Conservation (phyloP, 2,329 filamentous ascomycete genomes). For the Alternaria sp. region DNA sequence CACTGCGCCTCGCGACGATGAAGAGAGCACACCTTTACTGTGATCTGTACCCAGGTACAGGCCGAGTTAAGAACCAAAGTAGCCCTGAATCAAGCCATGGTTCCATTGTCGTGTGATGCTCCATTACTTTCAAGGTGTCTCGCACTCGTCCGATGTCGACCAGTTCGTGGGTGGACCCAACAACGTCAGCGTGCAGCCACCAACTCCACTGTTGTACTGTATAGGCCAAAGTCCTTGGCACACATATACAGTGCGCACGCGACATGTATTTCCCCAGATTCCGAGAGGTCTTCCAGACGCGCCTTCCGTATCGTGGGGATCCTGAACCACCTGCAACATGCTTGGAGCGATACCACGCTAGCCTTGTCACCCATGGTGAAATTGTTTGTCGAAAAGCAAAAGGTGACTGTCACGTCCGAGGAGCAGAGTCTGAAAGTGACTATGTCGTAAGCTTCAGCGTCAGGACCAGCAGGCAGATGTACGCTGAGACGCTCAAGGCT, state of each 20-base stretch:
- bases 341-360: background rate
- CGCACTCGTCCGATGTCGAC: background rate
- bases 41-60: background rate
- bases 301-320: background rate
- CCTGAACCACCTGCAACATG: background rate
- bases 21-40: background rate
- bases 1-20: background rate
- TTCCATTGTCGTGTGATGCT: background rate
- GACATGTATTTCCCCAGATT: slow-evolving; percentile 14
- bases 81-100: background rate
- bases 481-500: slow-evolving; percentile 67
- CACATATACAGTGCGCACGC: slow-evolving; percentile 23
- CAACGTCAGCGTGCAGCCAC: slow-evolving; percentile 21
- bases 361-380: background rate
- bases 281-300: slow-evolving; percentile 6
- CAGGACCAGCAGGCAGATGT: slow-evolving; percentile 65
- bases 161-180: background rate
- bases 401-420: background rate
- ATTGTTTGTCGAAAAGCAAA: background rate
- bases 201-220: slow-evolving; percentile 29
- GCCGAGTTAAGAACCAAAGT: background rate
- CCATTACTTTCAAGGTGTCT: background rate
- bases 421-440: background rate
- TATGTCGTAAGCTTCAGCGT: slow-evolving; percentile 57
- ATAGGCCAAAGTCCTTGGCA: slow-evolving; percentile 2